These are phyloP conservation scores for Onygenales sp. DNA, from an alignment of 2,329 filamentous ascomycete genomes.

Conservation along the genomic window DNA sequence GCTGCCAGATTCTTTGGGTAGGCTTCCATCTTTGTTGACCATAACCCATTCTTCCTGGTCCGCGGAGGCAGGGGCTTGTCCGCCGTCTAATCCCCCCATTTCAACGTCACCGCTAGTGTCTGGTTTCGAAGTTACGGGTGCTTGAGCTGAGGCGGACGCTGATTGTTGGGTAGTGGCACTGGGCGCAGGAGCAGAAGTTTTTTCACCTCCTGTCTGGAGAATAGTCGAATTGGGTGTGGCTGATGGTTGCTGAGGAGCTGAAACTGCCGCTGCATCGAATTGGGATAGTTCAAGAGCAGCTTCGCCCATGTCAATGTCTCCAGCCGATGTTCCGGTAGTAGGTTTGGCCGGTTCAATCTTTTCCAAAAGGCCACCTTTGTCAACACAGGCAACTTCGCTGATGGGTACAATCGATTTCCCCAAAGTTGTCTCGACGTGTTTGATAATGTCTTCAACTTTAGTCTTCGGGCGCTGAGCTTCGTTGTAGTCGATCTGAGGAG, in stretches of 20 bases:
- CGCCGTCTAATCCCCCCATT: constrained; percentile 47
- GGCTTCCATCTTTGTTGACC: constrained; percentile 51
- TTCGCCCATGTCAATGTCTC: constrained; percentile 21
- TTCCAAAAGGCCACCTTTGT: constrained; percentile 67
- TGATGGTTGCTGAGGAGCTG: neutral
- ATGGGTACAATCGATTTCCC: constrained; percentile 57
- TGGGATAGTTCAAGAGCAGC: constrained; percentile 3
- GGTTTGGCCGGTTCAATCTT: constrained; percentile 24
- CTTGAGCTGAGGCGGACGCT: constrained; percentile 29
- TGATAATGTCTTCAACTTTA: constrained; percentile 60
- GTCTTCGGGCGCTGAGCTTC: constrained; percentile 33
- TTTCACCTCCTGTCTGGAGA: neutral
- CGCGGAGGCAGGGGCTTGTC: constrained; percentile 24
- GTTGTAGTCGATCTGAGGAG: constrained; percentile 24
- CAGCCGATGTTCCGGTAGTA: neutral
- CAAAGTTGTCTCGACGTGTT: constrained; percentile 62
- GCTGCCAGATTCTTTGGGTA: constrained; percentile 9
- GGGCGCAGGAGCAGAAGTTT: neutral
- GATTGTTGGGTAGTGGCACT: neutral
- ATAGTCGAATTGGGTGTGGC: neutral
- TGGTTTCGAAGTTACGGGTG: constrained; percentile 6
- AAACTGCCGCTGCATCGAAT: neutral
- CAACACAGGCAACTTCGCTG: constrained; percentile 58
- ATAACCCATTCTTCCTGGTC: constrained; percentile 62
- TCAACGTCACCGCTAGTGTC: constrained; percentile 32